Percentiles rank a stretch among this genome's conserved stretches.
Conservation (phyloP, 768 basidiomycete genomes). For the Russula emetica region DNA sequence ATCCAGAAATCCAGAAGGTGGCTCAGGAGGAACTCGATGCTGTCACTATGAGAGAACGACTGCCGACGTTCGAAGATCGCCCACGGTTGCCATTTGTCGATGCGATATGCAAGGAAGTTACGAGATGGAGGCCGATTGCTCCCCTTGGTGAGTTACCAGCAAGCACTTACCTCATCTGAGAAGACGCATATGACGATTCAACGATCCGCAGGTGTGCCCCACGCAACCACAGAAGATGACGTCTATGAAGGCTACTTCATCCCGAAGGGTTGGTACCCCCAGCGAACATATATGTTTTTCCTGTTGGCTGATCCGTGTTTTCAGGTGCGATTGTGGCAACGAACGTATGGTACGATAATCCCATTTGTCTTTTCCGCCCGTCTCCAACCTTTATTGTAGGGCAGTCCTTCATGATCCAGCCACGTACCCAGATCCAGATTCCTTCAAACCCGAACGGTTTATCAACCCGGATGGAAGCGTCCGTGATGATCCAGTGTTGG, state of each 20-base stretch:
- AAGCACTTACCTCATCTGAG: too few relatives aligned
- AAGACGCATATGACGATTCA: background rate
- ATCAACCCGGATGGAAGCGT: constrained; percentile 19
- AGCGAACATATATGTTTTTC: background rate
- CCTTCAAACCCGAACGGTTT: constrained; percentile 30
- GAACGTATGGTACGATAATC: constrained; percentile 7
- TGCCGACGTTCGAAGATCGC: constrained; percentile 2
- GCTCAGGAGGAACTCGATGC: constrained; percentile 2
- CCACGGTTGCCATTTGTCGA: background rate
- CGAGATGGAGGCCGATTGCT: constrained; percentile 21
- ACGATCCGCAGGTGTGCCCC: constrained; percentile 26
- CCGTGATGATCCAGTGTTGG: constrained; percentile 13
- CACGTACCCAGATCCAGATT: constrained; percentile 28
- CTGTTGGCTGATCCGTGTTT: background rate
- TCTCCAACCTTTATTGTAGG: constrained; percentile 15
- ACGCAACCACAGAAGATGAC: constrained; percentile 28
- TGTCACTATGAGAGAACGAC: background rate
- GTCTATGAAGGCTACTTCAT: constrained; percentile 32
- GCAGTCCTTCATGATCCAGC: constrained; percentile 28
- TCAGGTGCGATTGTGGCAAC: background rate
- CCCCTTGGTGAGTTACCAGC: background rate
- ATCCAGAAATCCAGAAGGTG: background rate
- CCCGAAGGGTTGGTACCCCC: constrained; percentile 27
- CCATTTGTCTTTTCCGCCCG: background rate
- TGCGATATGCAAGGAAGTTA: constrained; percentile 4